Percentiles rank a stretch among this genome's conserved stretches.
Conservation (phyloP, 2,329 filamentous ascomycete species). For the Trichoderma harzianum region DNA sequence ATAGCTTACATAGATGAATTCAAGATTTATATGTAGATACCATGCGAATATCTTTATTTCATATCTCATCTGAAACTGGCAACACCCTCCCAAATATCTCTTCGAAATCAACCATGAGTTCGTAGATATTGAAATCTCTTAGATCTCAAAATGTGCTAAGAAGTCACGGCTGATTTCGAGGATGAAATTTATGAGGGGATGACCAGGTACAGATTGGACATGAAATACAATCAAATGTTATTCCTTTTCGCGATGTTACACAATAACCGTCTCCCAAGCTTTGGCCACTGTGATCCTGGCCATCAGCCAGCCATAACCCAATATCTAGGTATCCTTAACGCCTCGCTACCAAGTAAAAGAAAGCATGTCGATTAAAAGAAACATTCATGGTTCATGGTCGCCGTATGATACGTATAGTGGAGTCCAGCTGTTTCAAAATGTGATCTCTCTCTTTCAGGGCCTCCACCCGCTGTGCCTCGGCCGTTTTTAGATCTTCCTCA, state of each 20-base stretch:
- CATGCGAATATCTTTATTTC: neutral
- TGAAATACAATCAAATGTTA: neutral
- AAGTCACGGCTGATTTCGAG: neutral
- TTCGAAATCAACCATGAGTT: neutral
- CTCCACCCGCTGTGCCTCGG: conserved; percentile 59
- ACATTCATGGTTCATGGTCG: conserved; percentile 45
- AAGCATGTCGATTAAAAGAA: neutral
- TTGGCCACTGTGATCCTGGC: neutral
- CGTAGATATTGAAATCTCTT: no score
- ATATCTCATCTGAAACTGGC: neutral
- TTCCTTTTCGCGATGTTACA: neutral
- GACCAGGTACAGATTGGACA: neutral
- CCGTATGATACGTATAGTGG: conserved; percentile 57
- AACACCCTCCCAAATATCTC: neutral
- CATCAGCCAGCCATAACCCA: neutral
- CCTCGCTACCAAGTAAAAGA: conserved; percentile 28
- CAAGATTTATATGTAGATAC: conserved; percentile 4
- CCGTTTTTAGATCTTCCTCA: conserved; percentile 61
- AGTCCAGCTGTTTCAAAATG: conserved; percentile 57
- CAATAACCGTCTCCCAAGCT: neutral
- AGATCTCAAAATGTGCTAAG: neutral
- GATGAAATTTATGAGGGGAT: neutral
- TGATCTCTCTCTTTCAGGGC: conserved; percentile 62
- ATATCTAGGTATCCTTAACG: conserved; percentile 22
- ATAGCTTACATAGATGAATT: neutral